These are phyloP conservation scores for Podila epigama DNA, from an alignment of 192 early-diverging fungal genomes.

Conservation along the genomic window DNA sequence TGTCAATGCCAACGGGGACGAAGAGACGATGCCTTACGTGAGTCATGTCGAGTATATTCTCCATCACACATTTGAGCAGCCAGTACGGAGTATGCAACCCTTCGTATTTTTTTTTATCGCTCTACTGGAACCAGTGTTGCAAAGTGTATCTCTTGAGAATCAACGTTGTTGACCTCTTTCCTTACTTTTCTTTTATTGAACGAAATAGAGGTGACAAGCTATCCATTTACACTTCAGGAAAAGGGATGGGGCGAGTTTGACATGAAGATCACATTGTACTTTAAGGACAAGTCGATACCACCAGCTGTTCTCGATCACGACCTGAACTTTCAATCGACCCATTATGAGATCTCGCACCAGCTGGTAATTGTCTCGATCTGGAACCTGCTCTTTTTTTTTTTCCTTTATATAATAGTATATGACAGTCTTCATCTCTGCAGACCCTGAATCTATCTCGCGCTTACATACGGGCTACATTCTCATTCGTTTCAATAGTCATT, in stretches of 20 bases:
- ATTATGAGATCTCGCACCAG: conserved; percentile 53
- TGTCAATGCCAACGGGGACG: conserved; percentile 48
- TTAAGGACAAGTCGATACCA: conserved; percentile 47
- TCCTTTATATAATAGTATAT: no score
- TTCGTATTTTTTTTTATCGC: not conserved
- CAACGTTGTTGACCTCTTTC: not conserved
- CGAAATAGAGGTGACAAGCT: conserved; percentile 50
- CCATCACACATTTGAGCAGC: conserved; percentile 57
- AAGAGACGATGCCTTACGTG: conserved; percentile 42
- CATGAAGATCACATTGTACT: conserved; percentile 60
- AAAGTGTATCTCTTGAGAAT: no score
- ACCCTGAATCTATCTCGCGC: no score
- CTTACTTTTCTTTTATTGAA: not conserved
- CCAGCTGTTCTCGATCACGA: conserved; percentile 57
- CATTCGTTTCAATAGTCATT: no score
- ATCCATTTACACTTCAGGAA: conserved; percentile 59
- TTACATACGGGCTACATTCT: no score
- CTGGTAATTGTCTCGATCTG: no score
- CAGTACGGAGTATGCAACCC: conserved; percentile 43
- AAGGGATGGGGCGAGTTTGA: conserved; percentile 72
- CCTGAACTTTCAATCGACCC: conserved; percentile 56
- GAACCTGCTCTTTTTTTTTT: no score
- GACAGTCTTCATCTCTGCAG: no score
- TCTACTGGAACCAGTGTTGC: no score
- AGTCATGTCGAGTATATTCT: conserved; percentile 57